Conservation (phyloP, 2,329 filamentous ascomycete genomes). For the Cladosporium halotolerans region DNA sequence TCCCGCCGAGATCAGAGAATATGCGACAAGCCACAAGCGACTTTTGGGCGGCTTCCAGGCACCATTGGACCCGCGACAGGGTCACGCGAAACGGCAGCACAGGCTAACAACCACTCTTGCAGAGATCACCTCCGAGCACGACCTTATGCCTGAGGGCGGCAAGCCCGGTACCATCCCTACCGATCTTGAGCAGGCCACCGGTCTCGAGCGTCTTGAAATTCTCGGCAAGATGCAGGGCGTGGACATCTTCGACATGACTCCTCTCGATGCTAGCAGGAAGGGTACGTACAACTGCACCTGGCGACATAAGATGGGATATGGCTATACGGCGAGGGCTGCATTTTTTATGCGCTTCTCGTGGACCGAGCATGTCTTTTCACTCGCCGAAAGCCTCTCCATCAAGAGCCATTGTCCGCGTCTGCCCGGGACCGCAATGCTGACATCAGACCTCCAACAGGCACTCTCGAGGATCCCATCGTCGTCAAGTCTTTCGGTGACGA, state of each 20-base stretch:
- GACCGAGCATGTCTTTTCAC: no score
- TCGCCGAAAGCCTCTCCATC: background rate
- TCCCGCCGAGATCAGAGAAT: background rate
- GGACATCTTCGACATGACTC: conserved; percentile 97
- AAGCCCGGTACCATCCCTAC: conserved; percentile 77
- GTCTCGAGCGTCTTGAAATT: conserved; percentile 97
- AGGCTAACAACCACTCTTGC: conserved; percentile 27
- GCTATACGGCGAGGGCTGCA: background rate
- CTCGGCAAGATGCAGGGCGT: conserved; percentile 98
- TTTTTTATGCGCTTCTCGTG: background rate
- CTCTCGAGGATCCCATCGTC: conserved; percentile 79
- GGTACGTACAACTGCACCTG: conserved; percentile 47
- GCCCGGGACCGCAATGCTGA: background rate
- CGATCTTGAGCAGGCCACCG: conserved; percentile 91
- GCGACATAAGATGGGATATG: background rate
- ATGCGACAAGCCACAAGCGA: no score
- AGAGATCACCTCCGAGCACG: conserved; percentile 80
- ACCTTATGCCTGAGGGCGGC: conserved; percentile 80
- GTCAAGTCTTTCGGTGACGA: conserved; percentile 91
- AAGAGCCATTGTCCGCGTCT: background rate
- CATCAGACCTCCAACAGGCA: conserved; percentile 52
- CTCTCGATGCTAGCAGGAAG: conserved; percentile 81
- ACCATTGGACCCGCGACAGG: background rate
- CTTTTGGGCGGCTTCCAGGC: background rate
- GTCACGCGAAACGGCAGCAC: conserved; percentile 12